Base-by-base conservation (phyloP, 2,329 filamentous ascomycete species). In the Arachnomyces sp. region DNA sequence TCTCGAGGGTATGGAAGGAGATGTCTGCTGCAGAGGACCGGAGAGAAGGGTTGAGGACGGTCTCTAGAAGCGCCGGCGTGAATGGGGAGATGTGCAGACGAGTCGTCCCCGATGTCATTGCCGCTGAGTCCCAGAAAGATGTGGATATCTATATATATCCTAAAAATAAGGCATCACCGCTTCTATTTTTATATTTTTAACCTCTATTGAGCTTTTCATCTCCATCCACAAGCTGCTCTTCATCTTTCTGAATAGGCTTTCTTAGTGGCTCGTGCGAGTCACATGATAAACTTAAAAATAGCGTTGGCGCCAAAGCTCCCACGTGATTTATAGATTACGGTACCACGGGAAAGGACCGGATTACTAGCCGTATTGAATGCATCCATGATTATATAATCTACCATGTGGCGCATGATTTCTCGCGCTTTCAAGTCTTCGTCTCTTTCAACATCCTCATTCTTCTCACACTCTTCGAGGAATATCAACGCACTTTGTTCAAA, bases 81-180 rank as follows among this genome's bases (percentile, higher is more conserved):
- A 98, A 75, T 35, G 92, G 92, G 12, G 86, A 83, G 53, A 98
- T 92, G 66, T 98, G 87, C 39, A 98, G 76, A 52, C 87, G 77
- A 40, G 58, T 66, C 11, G 47, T 57, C 33, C 48, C 46, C 15
- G 50, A 46, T 39, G 54, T 58, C 62, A 65, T 65, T 47, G 52
- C 49, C 42, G 45, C 44, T 13, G 31, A 25, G 32, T 34, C 12
- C 9, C 7, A 30, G 28, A n/a, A n/a, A 30, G n/a, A 30, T 30
- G 8, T 32, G n/a, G 12, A 32, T 32, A 32, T 32, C 4, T 14
- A 7, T 14, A 14, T 5, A 32, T 4, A 32, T 32, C 5, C 21
- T 5, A 25, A 25, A 9, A 25, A 25, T 25, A 32, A 32, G n/a
- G 31, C 31, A 14, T 16, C 12, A 32, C n/a, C 5, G 31, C 31